phyloP scores from a whole-genome alignment of 345 rosid species.

The Dimocarpus longan region DNA sequence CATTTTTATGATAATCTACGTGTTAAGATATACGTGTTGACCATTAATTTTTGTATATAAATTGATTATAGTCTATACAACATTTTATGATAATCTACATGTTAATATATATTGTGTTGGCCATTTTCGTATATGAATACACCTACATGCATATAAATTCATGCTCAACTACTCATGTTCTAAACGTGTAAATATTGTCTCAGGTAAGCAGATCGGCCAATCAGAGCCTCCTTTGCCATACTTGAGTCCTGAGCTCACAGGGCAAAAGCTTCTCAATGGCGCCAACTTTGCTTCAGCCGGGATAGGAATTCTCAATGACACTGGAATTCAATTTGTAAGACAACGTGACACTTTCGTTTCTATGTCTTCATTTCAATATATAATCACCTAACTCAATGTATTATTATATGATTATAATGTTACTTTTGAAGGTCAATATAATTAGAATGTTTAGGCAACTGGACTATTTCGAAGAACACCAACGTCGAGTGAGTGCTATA shows the following conservation, averaged over 20 bases:
- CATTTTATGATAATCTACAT: background rate
- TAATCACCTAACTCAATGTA: background rate
- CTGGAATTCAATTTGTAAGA: constrained; percentile 60
- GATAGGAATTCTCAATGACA: constrained; percentile 65
- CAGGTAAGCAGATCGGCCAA: constrained; percentile 57
- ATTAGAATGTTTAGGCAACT: constrained; percentile 61
- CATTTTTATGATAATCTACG: background rate
- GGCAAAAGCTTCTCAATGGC: constrained; percentile 56
- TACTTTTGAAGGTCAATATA: constrained; percentile 52
- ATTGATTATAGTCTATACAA: no score
- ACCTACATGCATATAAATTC: background rate
- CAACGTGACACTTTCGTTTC: background rate
- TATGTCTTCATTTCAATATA: background rate
- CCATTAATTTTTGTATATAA: no score
- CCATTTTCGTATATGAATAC: no score
- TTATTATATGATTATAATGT: background rate
- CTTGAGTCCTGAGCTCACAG: constrained; percentile 63
- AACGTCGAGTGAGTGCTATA: constrained; percentile 49
- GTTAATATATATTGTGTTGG: no score
- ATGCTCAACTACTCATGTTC: background rate
- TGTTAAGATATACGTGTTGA: no score
- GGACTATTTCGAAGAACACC: constrained; percentile 59
- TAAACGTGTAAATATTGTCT: background rate
- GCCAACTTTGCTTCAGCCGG: constrained; percentile 95
- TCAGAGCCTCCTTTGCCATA: constrained; percentile 64